Percentiles rank a stretch among this genome's conserved stretches.
These are phyloP conservation scores for Magnolia kwangsiensis DNA, from an alignment of 164 flowering plant species.

Conservation along the genomic window DNA sequence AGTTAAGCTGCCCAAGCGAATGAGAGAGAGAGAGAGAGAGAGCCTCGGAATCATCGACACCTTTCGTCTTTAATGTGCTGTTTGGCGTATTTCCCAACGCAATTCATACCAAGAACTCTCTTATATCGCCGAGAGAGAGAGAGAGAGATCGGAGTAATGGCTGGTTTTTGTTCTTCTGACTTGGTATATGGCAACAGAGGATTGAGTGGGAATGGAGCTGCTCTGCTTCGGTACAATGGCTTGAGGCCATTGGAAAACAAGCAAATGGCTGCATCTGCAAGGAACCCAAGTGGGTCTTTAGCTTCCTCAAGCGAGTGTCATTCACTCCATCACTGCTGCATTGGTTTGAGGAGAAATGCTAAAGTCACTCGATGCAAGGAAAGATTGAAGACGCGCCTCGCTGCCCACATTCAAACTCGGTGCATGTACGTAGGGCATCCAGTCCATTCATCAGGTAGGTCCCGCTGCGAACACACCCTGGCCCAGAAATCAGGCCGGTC, in stretches of 20 bases:
- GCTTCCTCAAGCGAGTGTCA: conserved; percentile 21
- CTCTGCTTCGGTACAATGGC: conserved; percentile 35
- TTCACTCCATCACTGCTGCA: not conserved
- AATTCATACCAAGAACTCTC: conserved; percentile 11
- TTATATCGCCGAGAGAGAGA: conserved; percentile 3
- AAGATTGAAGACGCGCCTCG: no score
- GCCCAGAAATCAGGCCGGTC: no score
- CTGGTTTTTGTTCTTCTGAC: conserved; percentile 28
- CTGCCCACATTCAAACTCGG: no score
- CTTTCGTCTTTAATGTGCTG: not conserved
- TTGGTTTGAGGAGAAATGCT: no score
- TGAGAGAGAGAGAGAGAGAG: not conserved
- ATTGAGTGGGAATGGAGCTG: conserved; percentile 22
- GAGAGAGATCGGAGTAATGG: conserved; percentile 15
- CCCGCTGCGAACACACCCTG: no score
- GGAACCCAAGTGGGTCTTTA: conserved; percentile 22
- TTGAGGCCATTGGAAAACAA: conserved; percentile 34
- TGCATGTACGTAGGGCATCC: no score
- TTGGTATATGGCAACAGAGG: conserved; percentile 24
- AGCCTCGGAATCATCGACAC: conserved; percentile 10
- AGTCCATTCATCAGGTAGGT: no score
- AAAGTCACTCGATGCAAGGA: no score
- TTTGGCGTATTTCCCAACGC: conserved; percentile 18
- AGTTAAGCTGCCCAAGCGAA: not conserved
- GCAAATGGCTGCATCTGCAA: conserved; percentile 12